These are phyloP conservation scores for Starmerella potacharoeniae DNA, from an alignment of 805 yeast genomes.

Conservation along the genomic window DNA sequence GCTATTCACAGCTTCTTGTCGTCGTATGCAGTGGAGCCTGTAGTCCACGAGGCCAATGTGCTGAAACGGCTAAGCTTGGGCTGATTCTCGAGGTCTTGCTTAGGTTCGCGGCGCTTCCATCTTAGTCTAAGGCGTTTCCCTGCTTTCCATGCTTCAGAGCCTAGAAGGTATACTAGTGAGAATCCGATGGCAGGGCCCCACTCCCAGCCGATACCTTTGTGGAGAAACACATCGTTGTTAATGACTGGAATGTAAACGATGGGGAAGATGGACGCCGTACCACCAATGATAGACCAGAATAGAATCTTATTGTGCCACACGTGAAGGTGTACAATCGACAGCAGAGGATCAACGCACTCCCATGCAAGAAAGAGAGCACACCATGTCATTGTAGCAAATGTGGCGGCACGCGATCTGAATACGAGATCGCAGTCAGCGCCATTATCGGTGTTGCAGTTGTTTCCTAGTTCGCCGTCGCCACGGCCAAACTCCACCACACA, in stretches of 20 bases:
- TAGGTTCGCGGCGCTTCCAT: not conserved
- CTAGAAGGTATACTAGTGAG: constrained; percentile 45
- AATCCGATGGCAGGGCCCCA: constrained; percentile 64
- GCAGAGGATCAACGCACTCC: constrained; percentile 66
- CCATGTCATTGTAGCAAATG: constrained; percentile 80
- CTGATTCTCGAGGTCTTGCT: not conserved
- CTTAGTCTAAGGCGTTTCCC: constrained; percentile 37
- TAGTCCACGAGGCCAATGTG: not conserved
- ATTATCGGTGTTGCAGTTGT: constrained; percentile 45
- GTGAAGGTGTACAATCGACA: constrained; percentile 43
- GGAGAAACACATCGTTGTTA: constrained; percentile 63
- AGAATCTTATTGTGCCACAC: constrained; percentile 65
- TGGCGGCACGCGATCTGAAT: constrained; percentile 62
- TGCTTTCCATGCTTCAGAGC: constrained; percentile 59
- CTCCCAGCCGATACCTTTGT: constrained; percentile 59
- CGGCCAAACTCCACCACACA: constrained; percentile 54
- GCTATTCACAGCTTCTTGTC: not conserved
- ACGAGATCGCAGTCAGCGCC: constrained; percentile 46
- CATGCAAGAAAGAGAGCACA: constrained; percentile 70
- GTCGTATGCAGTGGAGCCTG: not conserved
- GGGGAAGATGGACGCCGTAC: constrained; percentile 64
- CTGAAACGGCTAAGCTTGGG: not conserved
- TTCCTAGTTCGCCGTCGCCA: constrained; percentile 53
- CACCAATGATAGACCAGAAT: constrained; percentile 69
- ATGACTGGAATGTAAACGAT: constrained; percentile 83